Evolutionary conservation across 305 asterid species (phyloP).

Genomic region (Caryopteris hybrid): DNA sequence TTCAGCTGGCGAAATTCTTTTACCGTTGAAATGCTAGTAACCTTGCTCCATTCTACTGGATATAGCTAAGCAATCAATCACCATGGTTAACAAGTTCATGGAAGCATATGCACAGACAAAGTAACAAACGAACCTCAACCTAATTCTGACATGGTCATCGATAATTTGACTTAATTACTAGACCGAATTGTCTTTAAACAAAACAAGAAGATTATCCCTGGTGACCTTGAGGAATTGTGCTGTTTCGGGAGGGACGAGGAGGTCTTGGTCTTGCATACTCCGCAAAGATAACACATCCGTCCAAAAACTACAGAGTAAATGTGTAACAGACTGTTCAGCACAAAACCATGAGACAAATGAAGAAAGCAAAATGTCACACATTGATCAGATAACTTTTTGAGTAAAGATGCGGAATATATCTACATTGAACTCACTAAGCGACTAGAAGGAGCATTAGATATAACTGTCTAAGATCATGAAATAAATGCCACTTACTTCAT

Average conservation of each 20-base stretch:
- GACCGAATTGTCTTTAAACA: not conserved
- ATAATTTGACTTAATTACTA: no score
- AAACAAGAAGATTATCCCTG: constrained; percentile 1
- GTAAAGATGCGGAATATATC: not conserved
- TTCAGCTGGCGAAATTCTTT: no score
- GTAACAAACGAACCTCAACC: no score
- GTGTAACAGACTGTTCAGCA: not conserved
- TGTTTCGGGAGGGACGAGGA: constrained; percentile 28
- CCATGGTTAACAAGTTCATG: no score
- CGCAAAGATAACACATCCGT: constrained; percentile 67
- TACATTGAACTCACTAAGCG: not conserved
- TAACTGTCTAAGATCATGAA: not conserved
- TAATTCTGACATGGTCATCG: no score
- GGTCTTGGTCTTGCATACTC: constrained; percentile 60
- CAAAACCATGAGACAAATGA: not conserved
- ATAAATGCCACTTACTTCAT: not conserved
- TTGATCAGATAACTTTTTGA: no score
- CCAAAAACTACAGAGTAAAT: constrained; percentile 40
- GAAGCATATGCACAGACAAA: no score
- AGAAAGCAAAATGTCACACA: not conserved
- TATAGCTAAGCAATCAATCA: no score
- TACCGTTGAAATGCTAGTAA: no score
- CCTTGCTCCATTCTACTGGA: no score
- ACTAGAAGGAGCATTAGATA: not conserved
- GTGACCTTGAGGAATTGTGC: constrained; percentile 4